Percentiles rank a stretch among this genome's conserved stretches.
phyloP scores from a whole-genome alignment of 106 monocot genomes.

The Phalaenopsis equestris region DNA sequence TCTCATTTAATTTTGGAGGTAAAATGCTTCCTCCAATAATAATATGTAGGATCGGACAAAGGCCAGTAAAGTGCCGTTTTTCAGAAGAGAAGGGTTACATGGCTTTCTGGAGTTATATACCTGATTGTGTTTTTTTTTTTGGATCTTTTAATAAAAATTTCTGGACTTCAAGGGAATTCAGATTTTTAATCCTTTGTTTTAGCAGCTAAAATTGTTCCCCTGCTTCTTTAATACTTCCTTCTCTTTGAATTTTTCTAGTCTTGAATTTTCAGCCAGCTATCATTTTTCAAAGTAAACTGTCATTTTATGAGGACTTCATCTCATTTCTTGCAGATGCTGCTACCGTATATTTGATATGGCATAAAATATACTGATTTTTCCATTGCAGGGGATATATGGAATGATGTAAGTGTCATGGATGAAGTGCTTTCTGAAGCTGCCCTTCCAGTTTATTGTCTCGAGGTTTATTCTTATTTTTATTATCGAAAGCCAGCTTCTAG shows the following conservation, averaged over 20 bases:
- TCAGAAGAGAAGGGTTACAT: neutral
- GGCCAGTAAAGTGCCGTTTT: neutral
- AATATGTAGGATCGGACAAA: neutral
- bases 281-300: neutral
- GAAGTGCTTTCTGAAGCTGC: constrained; percentile 90
- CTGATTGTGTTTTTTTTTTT: neutral
- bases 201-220: neutral
- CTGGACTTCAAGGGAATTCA: neutral
- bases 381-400: constrained; percentile 50
- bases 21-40: neutral
- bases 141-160: neutral
- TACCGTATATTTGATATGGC: neutral
- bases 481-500: neutral
- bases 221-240: neutral
- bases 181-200: neutral
- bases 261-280: neutral
- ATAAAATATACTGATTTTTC: neutral
- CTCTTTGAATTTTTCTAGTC: neutral
- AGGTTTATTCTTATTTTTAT: constrained; percentile 36
- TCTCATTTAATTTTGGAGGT: neutral
- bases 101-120: neutral
- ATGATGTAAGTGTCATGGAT: constrained; percentile 66
- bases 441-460: constrained; percentile 74
- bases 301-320: neutral
- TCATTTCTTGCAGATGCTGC: neutral